A percentile compares a stretch with the other conserved stretches of the same genome.
Evolutionary conservation across 306 rosid genomes (phyloP).

Genomic region (Canavalia ensiformis): DNA sequence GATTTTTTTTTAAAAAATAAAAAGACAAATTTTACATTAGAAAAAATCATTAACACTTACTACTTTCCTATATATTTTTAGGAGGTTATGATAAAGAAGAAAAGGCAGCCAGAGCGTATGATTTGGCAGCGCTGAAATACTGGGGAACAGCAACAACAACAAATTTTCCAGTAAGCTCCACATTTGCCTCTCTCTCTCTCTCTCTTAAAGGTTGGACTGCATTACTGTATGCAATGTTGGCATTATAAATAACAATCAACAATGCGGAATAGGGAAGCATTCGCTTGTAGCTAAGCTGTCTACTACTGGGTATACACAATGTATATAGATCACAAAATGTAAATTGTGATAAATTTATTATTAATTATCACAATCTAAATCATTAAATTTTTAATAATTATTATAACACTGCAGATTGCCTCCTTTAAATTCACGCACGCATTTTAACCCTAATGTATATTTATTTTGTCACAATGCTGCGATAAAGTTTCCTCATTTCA

Average conservation of each 20-base stretch:
- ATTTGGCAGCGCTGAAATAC: slow-evolving; percentile 90
- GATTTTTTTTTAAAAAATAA: no score
- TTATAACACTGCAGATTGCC: background rate
- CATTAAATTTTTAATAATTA: background rate
- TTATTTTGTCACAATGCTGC: background rate
- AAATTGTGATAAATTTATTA: background rate
- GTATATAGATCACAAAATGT: background rate
- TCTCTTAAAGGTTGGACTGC: background rate
- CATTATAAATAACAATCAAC: background rate
- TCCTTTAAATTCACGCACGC: background rate
- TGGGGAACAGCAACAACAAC: slow-evolving; percentile 96
- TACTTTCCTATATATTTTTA: background rate
- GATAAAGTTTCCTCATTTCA: slow-evolving; percentile 41
- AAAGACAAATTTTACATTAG: no score
- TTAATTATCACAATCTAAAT: background rate
- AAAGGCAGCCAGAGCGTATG: slow-evolving; percentile 93
- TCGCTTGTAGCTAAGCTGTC: background rate
- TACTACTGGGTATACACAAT: no score
- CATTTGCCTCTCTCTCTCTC: background rate
- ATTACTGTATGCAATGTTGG: background rate
- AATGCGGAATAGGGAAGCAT: background rate
- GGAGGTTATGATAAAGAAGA: slow-evolving; percentile 97
- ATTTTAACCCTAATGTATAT: background rate
- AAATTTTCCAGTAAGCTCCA: slow-evolving; percentile 74
- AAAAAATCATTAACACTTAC: no score